Conservation (phyloP, 1,284 basidiomycete genomes). For the Pulveroboletus sp. region DNA sequence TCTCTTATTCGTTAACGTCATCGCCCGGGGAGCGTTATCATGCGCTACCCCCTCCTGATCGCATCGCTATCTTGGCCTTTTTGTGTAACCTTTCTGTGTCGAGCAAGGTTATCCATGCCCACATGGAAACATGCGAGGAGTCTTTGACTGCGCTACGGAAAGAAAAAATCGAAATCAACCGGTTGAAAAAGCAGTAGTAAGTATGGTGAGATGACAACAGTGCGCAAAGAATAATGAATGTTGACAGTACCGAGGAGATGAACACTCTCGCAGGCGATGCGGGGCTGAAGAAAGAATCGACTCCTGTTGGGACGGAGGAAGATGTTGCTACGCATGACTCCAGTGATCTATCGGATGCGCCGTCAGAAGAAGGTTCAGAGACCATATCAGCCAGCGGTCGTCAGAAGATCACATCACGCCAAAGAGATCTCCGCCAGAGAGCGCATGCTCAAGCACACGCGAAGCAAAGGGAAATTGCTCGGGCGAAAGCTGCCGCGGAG, state of each 20-base stretch:
- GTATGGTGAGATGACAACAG: constrained; percentile 33
- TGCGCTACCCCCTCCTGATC: constrained; percentile 70
- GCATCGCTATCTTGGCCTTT: constrained; percentile 83
- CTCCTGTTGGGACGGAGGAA: constrained; percentile 45
- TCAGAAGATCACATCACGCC: constrained; percentile 46
- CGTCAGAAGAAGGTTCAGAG: constrained; percentile 54
- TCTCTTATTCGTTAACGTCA: constrained; percentile 36
- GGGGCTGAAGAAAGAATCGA: constrained; percentile 51
- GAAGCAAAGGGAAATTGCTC: constrained; percentile 71
- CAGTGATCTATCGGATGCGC: constrained; percentile 68
- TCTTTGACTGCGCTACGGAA: constrained; percentile 90
- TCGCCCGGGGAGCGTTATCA: constrained; percentile 72
- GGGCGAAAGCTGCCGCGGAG: constrained; percentile 67
- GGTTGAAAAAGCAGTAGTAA: constrained; percentile 82
- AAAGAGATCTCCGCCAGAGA: constrained; percentile 51
- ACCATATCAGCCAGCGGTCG: constrained; percentile 41
- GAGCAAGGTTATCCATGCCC: constrained; percentile 81
- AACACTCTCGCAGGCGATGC: constrained; percentile 54
- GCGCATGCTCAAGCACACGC: constrained; percentile 60
- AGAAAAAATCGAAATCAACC: constrained; percentile 92
- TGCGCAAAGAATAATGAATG: constrained; percentile 9
- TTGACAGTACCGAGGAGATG: constrained; percentile 68
- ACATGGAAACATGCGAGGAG: constrained; percentile 89
- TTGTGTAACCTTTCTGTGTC: constrained; percentile 89
- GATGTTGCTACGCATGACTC: constrained; percentile 57